Evolutionary conservation across 2,329 filamentous ascomycete genomes (phyloP), one percentile per base, ranked within the genome.

Genomic region (Cladophialophora psammophila): DNA sequence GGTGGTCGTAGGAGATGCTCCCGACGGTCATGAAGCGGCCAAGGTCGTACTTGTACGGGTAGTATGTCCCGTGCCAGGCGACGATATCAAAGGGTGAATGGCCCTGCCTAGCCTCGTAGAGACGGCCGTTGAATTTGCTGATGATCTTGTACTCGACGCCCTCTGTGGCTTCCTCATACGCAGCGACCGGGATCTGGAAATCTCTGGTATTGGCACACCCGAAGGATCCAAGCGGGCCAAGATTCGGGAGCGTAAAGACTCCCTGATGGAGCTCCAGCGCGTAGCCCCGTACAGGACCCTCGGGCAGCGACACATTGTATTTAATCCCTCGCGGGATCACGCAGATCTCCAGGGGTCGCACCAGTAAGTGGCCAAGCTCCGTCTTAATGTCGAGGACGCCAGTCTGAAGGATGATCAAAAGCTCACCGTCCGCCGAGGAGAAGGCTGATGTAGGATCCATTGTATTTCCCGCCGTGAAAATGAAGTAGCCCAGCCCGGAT

Each of bases 381-480:
- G 56, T 59, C 26, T 15, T 34, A 13, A 59, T 59, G 20, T 94
- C 90, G 42, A 94, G 80, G 15, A 84, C 83, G 1, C 91, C 91
- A 68, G 91, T 86, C 76, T 94, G 91, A 0, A 90, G 84, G 12
- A 94, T 90, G 68, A 94, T 88, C 62, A 94, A 78, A 72, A 92
- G 85, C 76, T 94, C 91, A 12, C 91, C 91, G 75, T 94, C 91
- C 0, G 92, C 89, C 2, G 90, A 93, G 82, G 94, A 96, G 77
- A 93, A 95, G 0, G 91, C 92, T 57, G 90, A 83, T 36, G 86
- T 85, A 13, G 83, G 79, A 58, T 83, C 82, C 93, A 96, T 96
- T 74, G 89, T 88, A 76, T 87, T 89, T 18, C 91, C 91, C 0
- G 90, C 91, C 0, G 91, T 89, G 75, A 91, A 96, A 63, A 95